These are phyloP conservation scores for Chlorella sp. DNA, from an alignment of 139 green algal genomes.

Conservation along the genomic window DNA sequence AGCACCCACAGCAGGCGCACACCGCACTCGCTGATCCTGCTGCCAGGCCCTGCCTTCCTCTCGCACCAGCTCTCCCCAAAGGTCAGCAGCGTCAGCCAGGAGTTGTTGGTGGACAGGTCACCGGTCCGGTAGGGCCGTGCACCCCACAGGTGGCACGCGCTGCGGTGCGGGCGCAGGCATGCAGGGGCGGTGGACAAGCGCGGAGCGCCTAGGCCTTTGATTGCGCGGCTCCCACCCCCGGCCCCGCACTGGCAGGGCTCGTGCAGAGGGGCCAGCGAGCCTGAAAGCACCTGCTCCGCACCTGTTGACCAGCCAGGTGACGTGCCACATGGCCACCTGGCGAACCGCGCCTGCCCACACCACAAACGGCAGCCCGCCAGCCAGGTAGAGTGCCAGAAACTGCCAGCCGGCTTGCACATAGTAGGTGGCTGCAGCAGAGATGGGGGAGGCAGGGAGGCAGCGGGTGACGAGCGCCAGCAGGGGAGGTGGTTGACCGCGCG, in stretches of 20 bases:
- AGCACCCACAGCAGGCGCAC: neutral
- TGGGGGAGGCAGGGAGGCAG: too few species aligned
- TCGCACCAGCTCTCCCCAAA: constrained; percentile 93
- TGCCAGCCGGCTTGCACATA: too few species aligned
- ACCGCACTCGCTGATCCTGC: too few species aligned
- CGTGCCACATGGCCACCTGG: constrained; percentile 87
- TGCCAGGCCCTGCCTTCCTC: neutral
- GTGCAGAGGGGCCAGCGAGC: neutral
- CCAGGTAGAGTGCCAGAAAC: constrained; percentile 74
- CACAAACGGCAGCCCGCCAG: constrained; percentile 87
- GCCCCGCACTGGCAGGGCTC: too few species aligned
- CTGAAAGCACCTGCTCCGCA: neutral
- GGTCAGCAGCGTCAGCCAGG: constrained; percentile 81
- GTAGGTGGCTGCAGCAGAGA: too few species aligned
- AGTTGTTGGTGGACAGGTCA: constrained; percentile 82
- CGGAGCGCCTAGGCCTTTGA: neutral
- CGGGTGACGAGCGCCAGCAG: too few species aligned
- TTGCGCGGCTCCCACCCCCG: too few species aligned
- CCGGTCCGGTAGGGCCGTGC: constrained; percentile 85
- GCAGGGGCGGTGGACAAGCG: neutral
- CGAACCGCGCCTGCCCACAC: constrained; percentile 94
- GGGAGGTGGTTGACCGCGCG: too few species aligned
- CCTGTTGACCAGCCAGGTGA: constrained; percentile 99
- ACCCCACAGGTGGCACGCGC: constrained; percentile 90
- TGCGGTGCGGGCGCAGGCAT: constrained; percentile 29